These are phyloP conservation scores for Fomes fomentarius DNA, from an alignment of 1,284 basidiomycete species.

Conservation along the genomic window DNA sequence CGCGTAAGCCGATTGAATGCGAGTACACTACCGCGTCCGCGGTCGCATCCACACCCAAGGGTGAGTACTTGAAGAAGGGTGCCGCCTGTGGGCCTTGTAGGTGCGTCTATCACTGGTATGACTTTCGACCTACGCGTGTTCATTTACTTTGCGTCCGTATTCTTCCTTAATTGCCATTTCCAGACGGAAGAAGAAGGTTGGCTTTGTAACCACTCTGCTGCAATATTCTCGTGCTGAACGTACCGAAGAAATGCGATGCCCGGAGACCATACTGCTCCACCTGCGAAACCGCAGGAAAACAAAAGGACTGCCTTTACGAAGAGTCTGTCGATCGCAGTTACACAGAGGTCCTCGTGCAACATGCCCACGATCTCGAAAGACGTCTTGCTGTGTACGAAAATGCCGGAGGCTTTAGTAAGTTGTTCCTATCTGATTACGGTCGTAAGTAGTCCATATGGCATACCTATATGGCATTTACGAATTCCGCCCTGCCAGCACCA, in stretches of 20 bases:
- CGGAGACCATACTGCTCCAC: conserved; percentile 31
- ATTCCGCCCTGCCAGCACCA: not conserved
- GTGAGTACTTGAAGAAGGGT: conserved; percentile 32
- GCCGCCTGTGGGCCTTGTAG: conserved; percentile 33
- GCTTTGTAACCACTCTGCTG: not conserved
- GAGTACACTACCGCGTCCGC: conserved; percentile 18
- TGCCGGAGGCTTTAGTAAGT: not conserved
- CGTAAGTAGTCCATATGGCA: no score
- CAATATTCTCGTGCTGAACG: not conserved
- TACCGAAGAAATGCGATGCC: conserved; percentile 33
- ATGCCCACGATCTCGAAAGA: conserved; percentile 28
- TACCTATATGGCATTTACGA: no score
- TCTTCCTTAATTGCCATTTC: not conserved
- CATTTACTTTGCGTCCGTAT: not conserved
- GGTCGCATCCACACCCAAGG: conserved; percentile 20
- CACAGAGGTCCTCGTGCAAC: conserved; percentile 25
- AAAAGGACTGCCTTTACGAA: conserved; percentile 31
- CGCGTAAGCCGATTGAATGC: conserved; percentile 30
- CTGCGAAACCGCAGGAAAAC: conserved; percentile 33
- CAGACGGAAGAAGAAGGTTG: conserved; percentile 35
- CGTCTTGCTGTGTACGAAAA: conserved; percentile 26
- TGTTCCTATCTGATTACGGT: no score
- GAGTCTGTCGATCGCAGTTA: conserved; percentile 28
- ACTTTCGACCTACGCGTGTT: no score
- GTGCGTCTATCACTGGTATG: conserved; percentile 12